Evolutionary conservation across 2,329 filamentous ascomycete genomes (phyloP).

Genomic region (Alternaria sp.): DNA sequence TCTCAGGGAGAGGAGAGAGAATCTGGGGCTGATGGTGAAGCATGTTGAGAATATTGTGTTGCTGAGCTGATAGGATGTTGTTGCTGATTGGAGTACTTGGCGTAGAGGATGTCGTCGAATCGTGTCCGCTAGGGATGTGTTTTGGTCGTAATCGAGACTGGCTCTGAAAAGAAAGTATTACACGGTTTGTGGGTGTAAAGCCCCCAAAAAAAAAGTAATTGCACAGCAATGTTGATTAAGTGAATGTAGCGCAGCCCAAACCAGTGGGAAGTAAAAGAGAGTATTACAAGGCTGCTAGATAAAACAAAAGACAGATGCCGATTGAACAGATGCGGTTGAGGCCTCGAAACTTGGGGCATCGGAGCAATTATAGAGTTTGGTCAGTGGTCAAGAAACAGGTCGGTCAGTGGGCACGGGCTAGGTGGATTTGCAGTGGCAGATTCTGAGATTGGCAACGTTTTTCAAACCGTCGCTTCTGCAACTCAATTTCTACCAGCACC

Average conservation of each 20-base stretch:
- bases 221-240: conserved; percentile 40
- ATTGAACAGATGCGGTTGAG: conserved; percentile 52
- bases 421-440: conserved; percentile 53
- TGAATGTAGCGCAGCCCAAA: conserved; percentile 63
- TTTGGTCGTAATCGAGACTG: conserved; percentile 60
- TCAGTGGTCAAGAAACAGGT: conserved; percentile 41
- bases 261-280: conserved; percentile 63
- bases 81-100: conserved; percentile 37
- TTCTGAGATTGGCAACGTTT: conserved; percentile 54
- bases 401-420: conserved; percentile 39
- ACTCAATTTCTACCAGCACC: conserved; percentile 48
- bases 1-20: conserved; percentile 51
- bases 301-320: conserved; percentile 51
- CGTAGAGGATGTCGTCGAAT: conserved; percentile 30
- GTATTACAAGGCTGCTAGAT: conserved; percentile 54
- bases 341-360: conserved; percentile 51
- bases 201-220: conserved; percentile 28
- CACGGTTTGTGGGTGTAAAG: conserved; percentile 34
- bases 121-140: conserved; percentile 38
- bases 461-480: conserved; percentile 53
- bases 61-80: conserved; percentile 6
- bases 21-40: conserved; percentile 52
- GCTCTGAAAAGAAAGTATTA: conserved; percentile 53
- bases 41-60: conserved; percentile 35
- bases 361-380: conserved; percentile 49